Base-by-base conservation (phyloP, 2,329 filamentous ascomycete species). In the Trichoderma gracile region DNA sequence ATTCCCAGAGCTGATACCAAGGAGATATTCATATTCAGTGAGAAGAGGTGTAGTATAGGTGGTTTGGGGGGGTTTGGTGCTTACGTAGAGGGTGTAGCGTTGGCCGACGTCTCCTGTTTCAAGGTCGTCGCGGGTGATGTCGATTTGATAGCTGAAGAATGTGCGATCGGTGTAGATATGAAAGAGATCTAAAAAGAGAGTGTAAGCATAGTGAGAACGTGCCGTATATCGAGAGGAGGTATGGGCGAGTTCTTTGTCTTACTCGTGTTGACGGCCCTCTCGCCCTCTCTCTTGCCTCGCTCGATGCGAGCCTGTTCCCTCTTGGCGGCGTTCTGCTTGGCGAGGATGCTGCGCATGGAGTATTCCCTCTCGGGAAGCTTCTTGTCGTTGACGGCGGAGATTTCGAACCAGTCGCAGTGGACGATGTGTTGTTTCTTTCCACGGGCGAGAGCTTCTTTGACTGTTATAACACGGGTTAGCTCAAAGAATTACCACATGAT, bases 71-170 rank as follows among this genome's bases (percentile, higher is more conserved):
- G 21, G 5, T 1, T 3, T 42, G 23, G 12, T 52, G 76, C 84
- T 76, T 77, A 90, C 88, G 65, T 81, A 84, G 2, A 91, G 74
- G 0, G 80, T 77, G 46, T 86, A 88, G 43, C 82, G 85, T 70
- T 92, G 85, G 49, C 84, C 84, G 0, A 76, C 71, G 45, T 83
- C 82, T 12, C 78, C 77, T 5, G 69, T 68, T 15, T 74, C 72
- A 66, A 74, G 45, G 72, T 80, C 74, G 76, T 84, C 72, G 71
- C 89, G 84, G 3, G 81, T 81, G 15, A 95, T 76, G 0, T 81
- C 80, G 64, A 91, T 77, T 61, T 87, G 81, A 75, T 92, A 92
- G 4, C 78, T 74, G 72, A 92, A 91, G 54, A 82, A 83, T 0
- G 82, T 82, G 3, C 70, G 63, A 72, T 95, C 91, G 19, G 75